Evolutionary conservation across 306 rosid species (phyloP).

Genomic region (Cyclanthera cordifolia): DNA sequence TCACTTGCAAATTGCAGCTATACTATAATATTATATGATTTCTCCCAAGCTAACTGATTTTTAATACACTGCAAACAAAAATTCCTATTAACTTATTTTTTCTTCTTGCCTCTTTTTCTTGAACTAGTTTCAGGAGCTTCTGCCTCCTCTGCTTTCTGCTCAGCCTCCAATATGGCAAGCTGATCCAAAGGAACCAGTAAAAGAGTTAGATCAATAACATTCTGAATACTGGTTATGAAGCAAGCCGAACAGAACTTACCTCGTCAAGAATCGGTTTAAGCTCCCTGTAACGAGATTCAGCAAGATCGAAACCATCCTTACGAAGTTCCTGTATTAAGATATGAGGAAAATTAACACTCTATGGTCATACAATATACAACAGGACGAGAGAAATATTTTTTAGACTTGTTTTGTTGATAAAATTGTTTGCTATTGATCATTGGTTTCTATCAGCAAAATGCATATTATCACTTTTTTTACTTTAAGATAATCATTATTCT

Average conservation of each 20-base stretch:
- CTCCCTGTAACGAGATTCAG: constrained; percentile 72
- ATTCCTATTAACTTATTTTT: constrained; percentile 19
- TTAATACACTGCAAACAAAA: background rate
- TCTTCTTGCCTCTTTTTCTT: constrained; percentile 75
- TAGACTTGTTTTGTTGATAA: background rate
- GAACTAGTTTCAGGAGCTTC: constrained; percentile 73
- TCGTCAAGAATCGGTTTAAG: constrained; percentile 94
- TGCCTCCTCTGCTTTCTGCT: constrained; percentile 83
- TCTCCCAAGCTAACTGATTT: background rate
- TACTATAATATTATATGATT: background rate
- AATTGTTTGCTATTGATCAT: background rate
- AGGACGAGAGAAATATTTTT: background rate
- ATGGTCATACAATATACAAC: background rate
- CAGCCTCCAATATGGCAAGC: constrained; percentile 81
- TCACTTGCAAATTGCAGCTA: background rate
- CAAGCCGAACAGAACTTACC: constrained; percentile 28
- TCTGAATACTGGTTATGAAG: background rate
- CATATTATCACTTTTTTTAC: too few relatives aligned
- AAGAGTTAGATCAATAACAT: background rate
- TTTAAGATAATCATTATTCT: background rate
- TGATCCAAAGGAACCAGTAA: constrained; percentile 19
- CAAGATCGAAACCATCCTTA: constrained; percentile 97
- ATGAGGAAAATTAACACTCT: background rate
- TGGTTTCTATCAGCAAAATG: background rate
- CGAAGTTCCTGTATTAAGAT: constrained; percentile 65